Conservation (phyloP, 495 filamentous ascomycete species). For the Hypoxylon perforatum region DNA sequence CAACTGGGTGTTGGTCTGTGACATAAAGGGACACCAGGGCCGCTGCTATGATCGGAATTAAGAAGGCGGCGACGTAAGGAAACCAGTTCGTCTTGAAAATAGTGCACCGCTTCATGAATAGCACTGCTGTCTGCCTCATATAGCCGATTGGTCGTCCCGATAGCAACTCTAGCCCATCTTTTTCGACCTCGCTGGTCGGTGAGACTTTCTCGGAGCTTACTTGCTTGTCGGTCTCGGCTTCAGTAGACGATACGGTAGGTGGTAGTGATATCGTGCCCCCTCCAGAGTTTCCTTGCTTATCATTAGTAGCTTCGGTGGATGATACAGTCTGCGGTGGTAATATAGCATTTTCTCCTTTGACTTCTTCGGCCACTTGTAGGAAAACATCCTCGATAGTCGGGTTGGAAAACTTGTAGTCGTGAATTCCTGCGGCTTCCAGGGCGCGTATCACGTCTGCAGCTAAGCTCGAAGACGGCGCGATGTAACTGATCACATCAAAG, state of each 20-base stretch:
- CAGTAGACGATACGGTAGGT: constrained; percentile 22
- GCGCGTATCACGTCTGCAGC: constrained; percentile 73
- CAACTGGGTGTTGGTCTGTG: constrained; percentile 61
- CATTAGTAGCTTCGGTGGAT: constrained; percentile 20
- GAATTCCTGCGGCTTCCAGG: constrained; percentile 70
- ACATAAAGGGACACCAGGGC: constrained; percentile 81
- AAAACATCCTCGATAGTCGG: constrained; percentile 92
- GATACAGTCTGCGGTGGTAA: constrained; percentile 29
- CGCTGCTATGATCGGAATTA: constrained; percentile 80
- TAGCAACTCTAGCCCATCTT: constrained; percentile 65
- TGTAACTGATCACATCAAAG: constrained; percentile 77
- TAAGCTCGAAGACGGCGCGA: constrained; percentile 68
- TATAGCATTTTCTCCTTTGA: constrained; percentile 50
- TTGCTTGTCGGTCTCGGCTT: constrained; percentile 39
- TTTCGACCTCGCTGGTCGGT: constrained; percentile 35
- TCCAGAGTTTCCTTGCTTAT: too few relatives aligned
- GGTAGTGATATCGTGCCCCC: constrained; percentile 44
- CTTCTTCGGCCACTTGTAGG: constrained; percentile 80
- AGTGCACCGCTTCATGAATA: constrained; percentile 81
- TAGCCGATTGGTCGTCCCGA: constrained; percentile 74
- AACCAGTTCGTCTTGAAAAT: constrained; percentile 81
- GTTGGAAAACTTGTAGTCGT: constrained; percentile 80
- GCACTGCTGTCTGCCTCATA: constrained; percentile 71
- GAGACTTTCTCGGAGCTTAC: constrained; percentile 35
- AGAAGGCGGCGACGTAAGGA: constrained; percentile 74